A percentile compares a stretch with the other conserved stretches of the same genome.
These are phyloP conservation scores for Fusarium sulawesiense DNA, from an alignment of 2,329 filamentous ascomycete species.

Conservation along the genomic window DNA sequence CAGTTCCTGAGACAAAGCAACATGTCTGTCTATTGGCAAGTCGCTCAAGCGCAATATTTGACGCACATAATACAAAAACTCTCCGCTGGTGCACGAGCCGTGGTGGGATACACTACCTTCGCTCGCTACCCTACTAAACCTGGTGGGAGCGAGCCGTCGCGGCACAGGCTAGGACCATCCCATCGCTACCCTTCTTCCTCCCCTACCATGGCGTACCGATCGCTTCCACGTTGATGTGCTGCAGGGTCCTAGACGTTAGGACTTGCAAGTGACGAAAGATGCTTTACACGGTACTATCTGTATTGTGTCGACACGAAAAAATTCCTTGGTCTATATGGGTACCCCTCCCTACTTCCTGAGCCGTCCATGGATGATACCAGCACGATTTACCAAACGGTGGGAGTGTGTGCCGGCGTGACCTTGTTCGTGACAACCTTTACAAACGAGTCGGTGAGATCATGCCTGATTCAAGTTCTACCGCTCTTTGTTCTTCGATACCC, in stretches of 20 bases:
- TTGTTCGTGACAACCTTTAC: slow-evolving; percentile 21
- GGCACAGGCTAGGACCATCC: slow-evolving; percentile 31
- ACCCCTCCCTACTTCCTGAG: background rate
- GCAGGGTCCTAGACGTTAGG: slow-evolving; percentile 29
- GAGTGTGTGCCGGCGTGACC: slow-evolving; percentile 16
- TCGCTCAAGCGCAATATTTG: slow-evolving; percentile 9
- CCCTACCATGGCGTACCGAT: slow-evolving; percentile 17
- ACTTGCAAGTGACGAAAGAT: slow-evolving; percentile 15
- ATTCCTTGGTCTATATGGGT: slow-evolving; percentile 6
- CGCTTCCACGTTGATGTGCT: slow-evolving; percentile 34
- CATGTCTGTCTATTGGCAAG: background rate
- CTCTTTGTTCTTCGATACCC: slow-evolving; percentile 10
- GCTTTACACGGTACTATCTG: background rate
- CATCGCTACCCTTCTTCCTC: slow-evolving; percentile 18
- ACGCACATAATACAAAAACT: slow-evolving; percentile 15
- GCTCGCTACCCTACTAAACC: slow-evolving; percentile 17
- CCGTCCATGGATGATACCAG: slow-evolving; percentile 3
- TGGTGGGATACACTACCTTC: slow-evolving; percentile 19
- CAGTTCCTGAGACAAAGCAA: background rate
- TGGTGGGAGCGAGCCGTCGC: slow-evolving; percentile 36
- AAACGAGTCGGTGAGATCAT: slow-evolving; percentile 33
- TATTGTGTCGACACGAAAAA: slow-evolving; percentile 9
- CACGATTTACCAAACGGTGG: slow-evolving; percentile 4
- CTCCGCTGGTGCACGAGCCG: slow-evolving; percentile 29
- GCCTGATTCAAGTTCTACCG: slow-evolving; percentile 10